These are phyloP conservation scores for Symbiodinium natans DNA, from an alignment of 73 alveolate genomes.

Conservation along the genomic window DNA sequence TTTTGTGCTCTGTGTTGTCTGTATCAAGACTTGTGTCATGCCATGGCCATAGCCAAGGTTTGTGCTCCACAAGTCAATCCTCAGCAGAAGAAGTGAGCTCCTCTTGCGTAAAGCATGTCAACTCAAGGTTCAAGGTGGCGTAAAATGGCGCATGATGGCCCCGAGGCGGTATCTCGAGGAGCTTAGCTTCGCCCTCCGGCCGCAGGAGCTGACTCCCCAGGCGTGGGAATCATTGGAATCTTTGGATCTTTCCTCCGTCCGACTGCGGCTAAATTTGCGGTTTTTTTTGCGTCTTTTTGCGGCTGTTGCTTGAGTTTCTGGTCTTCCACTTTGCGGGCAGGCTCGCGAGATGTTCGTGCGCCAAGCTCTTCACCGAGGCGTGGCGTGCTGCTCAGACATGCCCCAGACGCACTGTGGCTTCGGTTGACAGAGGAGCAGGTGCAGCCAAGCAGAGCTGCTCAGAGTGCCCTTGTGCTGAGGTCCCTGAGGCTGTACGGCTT, in stretches of 20 bases:
- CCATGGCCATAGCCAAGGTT: not conserved
- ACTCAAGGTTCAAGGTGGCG: not conserved
- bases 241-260: too few species aligned
- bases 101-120: too few species aligned
- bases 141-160: not conserved
- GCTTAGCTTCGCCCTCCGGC: constrained; percentile 68
- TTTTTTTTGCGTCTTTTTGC: too few species aligned
- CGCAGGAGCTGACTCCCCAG: constrained; percentile 75
- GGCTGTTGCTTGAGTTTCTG: too few species aligned
- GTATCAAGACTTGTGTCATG: not conserved
- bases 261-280: too few species aligned
- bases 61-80: constrained; percentile 41
- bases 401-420: too few species aligned
- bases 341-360: constrained; percentile 92
- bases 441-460: not conserved
- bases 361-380: constrained; percentile 52
- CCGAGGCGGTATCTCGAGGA: constrained; percentile 73
- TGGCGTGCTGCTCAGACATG: not conserved
- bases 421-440: not conserved
- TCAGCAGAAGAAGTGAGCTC: constrained; percentile 26
- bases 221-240: not conserved
- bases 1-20: not conserved
- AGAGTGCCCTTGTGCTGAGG: not conserved
- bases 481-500: constrained; percentile 53
- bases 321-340: not conserved